Percentiles rank a stretch among this genome's conserved stretches.
phyloP scores from a whole-genome alignment of 176 grass and related monocot species.

The Oryza rufipogon region DNA sequence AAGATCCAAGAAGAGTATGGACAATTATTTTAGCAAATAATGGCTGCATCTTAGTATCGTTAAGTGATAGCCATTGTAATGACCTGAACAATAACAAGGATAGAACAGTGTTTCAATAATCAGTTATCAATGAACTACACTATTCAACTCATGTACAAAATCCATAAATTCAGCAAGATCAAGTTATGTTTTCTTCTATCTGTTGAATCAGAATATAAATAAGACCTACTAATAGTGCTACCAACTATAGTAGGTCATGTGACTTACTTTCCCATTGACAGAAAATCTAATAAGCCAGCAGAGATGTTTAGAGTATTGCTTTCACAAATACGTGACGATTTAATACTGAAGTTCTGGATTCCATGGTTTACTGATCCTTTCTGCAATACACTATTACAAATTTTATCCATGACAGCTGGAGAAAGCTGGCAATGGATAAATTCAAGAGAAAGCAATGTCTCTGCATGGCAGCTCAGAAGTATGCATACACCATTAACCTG shows the following conservation, averaged over 20 bases:
- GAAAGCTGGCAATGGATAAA: constrained; percentile 58
- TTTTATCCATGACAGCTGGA: constrained; percentile 55
- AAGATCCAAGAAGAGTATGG: constrained; percentile 46
- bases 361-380: constrained; percentile 42
- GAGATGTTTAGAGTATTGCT: constrained; percentile 30
- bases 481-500: constrained; percentile 54
- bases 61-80: constrained; percentile 48
- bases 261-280: constrained; percentile 62
- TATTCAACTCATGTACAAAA: neutral
- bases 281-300: constrained; percentile 49
- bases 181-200: neutral
- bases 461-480: constrained; percentile 54
- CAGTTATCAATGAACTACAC: neutral
- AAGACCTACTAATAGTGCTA: neutral
- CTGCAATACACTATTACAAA: constrained; percentile 44
- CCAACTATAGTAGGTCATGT: constrained; percentile 22
- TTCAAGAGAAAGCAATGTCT: constrained; percentile 59
- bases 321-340: constrained; percentile 53
- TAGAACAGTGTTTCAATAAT: neutral
- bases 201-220: neutral
- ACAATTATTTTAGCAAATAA: constrained; percentile 57
- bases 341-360: constrained; percentile 48
- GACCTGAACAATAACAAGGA: constrained; percentile 39
- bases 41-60: constrained; percentile 54
- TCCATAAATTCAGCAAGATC: constrained; percentile 7